A percentile compares a stretch with the other conserved stretches of the same genome.
phyloP scores from a whole-genome alignment of 148 eudicot species.

The Diospyros kaki region DNA sequence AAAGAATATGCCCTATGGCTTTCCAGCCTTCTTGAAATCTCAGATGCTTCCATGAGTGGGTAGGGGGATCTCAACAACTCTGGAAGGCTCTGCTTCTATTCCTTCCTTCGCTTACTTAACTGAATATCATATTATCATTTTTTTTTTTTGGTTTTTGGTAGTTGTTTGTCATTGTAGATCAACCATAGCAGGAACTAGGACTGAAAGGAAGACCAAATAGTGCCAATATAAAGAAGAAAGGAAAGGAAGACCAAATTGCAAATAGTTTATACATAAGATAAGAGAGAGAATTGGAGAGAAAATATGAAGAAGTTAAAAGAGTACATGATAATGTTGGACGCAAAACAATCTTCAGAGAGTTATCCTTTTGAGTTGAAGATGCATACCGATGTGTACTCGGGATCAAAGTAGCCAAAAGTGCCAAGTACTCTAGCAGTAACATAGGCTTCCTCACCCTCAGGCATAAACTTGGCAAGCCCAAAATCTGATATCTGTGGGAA shows the following conservation, averaged over 20 bases:
- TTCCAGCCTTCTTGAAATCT: not conserved
- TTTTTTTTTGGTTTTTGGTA: not conserved
- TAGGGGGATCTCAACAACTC: not conserved
- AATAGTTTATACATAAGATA: not conserved
- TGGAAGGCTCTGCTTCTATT: not conserved
- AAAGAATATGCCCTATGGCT: no score
- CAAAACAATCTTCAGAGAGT: not conserved
- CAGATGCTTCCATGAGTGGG: not conserved
- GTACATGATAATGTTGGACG: not conserved
- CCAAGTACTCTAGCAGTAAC: slow-evolving; percentile 85
- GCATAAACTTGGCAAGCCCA: slow-evolving; percentile 93
- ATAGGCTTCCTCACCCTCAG: slow-evolving; percentile 78
- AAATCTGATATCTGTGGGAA: slow-evolving; percentile 78
- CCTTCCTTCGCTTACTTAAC: not conserved
- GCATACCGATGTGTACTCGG: slow-evolving; percentile 87
- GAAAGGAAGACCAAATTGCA: not conserved
- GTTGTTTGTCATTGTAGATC: not conserved
- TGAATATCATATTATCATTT: not conserved
- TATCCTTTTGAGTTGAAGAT: not conserved
- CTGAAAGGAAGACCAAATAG: not conserved
- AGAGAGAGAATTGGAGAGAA: not conserved
- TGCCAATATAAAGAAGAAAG: no score
- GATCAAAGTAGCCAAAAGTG: slow-evolving; percentile 93
- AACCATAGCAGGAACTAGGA: not conserved
- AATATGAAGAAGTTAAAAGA: not conserved